Base-by-base conservation (phyloP, 2,329 filamentous ascomycete genomes). In the Verticillium zaregamsianum region DNA sequence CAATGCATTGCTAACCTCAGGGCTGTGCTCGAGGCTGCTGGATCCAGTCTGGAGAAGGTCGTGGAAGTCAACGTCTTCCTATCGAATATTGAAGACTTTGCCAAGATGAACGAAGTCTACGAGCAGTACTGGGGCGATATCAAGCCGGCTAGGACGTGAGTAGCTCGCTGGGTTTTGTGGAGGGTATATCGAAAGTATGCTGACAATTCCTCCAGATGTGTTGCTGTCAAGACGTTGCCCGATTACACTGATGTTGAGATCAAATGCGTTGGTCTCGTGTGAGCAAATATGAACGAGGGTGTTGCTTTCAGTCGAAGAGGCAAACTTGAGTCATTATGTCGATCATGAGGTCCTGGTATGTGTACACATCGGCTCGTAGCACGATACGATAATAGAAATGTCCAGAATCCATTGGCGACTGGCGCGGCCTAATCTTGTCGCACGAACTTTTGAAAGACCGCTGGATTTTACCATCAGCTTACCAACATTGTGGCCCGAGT, bases 1-100 rank as follows among this genome's bases (percentile, higher is more conserved):
- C 83, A 83, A 66, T 89, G 86, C 76, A 88, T 88, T 74, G 80
- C 87, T 70, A 91, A 91, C 74, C 82, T 92, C 65, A 79, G 82
- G 61, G 87, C 86, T 5, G 88, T 92, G 58, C 80, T 93, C 3
- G 83, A 86, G 56, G 89, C 86, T 55, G 88, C 89, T 2, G 88
- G 88, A 1, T 88, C 84, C 23, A 81, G 79, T 57, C 78, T 92
- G 20, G 76, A 80, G 56, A 85, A 86, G 67, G 86, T 91, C 14
- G 85, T 92, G 66, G 90, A 91, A 76, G 86, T 90, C 59, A 86
- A 84, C 66, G 86, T 92, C 66, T 92, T 90, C 77, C 79, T 92
- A 56, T 84, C 86, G 55, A 84, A 89, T 67, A 91, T 92, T 88
- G 84, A 82, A 60, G 81, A 90, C 72, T 92, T 92, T 69, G 83